Evolutionary conservation across 768 basidiomycete genomes (phyloP), one percentile per base, ranked within the genome.

Genomic region (Pleurotus cornucopiae): DNA sequence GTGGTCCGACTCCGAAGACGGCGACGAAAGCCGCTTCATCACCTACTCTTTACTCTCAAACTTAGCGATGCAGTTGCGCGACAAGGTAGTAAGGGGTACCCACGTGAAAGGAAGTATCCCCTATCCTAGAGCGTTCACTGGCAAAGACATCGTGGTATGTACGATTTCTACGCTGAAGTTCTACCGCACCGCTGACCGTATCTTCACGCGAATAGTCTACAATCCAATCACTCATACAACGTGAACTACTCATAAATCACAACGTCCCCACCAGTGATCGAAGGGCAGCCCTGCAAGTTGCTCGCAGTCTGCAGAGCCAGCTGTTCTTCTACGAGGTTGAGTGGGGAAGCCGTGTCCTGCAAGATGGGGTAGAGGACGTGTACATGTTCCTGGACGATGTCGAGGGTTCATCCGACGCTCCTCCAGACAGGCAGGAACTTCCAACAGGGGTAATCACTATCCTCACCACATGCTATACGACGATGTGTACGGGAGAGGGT

Each of bases 251-350:
- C 46, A 79, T 88, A 63, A 83, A 86, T 54, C 88, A 91, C 58
- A 84, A 83, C 9, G 76, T 88, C 37, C 84, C 85, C 2, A 85
- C 85, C 0, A 86, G 80, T 58, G 92, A 95, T 62, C 79, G 95
- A 6, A 82, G 90, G 5, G 86, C 88, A 13, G 92, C 95, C 3
- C 73, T 97, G 25, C 86, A 89, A 66, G 87, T 96, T 38, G 97
- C 94, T 3, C 85, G 93, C 39, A 91, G 90, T 56, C 76, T 98
- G 38, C 94, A 98, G 66, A 87, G 83, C 57, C 93, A 96, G 67
- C 79, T 98, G 4, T 98, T 94, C 77, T 95, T 97, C 70, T 92
- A 93, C 66, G 96, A 98, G 67, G 94, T 98, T 5, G 94, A 98
- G 66, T 96, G 94, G 91, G 92, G 89, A 26, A 85, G 86, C 49